phyloP scores from a whole-genome alignment of 441 rosid species.

The Gossypium lobatum region DNA sequence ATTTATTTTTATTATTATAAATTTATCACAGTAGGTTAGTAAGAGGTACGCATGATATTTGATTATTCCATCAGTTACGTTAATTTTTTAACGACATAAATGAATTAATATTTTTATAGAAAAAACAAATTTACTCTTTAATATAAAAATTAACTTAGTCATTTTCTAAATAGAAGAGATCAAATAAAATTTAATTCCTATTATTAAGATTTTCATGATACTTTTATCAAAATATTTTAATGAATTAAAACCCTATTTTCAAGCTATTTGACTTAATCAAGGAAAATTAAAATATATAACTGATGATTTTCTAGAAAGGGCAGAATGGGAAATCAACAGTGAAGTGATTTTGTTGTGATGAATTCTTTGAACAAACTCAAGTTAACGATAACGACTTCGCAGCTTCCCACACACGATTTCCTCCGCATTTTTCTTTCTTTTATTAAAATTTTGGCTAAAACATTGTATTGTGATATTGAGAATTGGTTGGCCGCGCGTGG shows the following conservation, averaged over 20 bases:
- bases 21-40: no score
- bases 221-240: not conserved
- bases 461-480: conserved; percentile 20
- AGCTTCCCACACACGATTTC: not conserved
- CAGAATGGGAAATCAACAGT: not conserved
- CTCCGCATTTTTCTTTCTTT: not conserved
- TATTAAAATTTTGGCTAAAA: not conserved
- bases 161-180: no score
- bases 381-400: conserved; percentile 6
- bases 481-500: not conserved
- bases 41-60: no score
- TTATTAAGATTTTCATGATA: no score
- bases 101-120: no score
- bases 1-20: no score
- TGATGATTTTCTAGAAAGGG: not conserved
- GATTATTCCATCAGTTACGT: no score
- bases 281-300: not conserved
- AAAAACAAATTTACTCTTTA: no score
- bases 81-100: no score
- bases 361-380: not conserved
- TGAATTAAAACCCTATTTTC: not conserved
- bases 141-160: no score
- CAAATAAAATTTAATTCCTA: no score
- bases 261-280: not conserved
- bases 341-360: not conserved